phyloP scores from a whole-genome alignment of 495 filamentous ascomycete genomes.

The Paragyromitra xinjiangensis region DNA sequence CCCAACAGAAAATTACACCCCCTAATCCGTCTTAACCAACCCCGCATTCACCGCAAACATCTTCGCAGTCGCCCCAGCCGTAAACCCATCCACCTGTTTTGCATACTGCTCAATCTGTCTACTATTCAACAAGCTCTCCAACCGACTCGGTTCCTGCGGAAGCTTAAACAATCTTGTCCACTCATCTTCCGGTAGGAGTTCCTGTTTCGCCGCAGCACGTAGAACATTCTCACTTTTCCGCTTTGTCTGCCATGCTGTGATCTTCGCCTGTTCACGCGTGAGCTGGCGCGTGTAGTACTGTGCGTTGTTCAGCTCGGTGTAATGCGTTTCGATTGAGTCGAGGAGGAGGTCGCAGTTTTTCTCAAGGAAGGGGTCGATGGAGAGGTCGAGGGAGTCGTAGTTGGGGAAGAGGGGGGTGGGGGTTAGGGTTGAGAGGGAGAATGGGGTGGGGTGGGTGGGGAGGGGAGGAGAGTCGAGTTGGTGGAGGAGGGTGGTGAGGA shows the following conservation, averaged over 20 bases:
- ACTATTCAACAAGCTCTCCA: slow-evolving; percentile 91
- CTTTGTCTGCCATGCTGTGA: slow-evolving; percentile 93
- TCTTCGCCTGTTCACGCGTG: slow-evolving; percentile 95
- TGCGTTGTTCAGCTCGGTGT: slow-evolving; percentile 98
- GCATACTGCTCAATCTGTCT: slow-evolving; percentile 98
- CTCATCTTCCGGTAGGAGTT: slow-evolving; percentile 91
- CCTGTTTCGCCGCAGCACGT: slow-evolving; percentile 84
- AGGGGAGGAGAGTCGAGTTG: slow-evolving; percentile 73
- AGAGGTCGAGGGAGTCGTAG: slow-evolving; percentile 84
- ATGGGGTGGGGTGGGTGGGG: slow-evolving; percentile 66
- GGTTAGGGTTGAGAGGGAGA: slow-evolving; percentile 77
- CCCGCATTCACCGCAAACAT: slow-evolving; percentile 96
- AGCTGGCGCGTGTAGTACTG: slow-evolving; percentile 97
- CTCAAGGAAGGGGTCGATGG: slow-evolving; percentile 97
- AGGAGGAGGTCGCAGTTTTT: slow-evolving; percentile 96
- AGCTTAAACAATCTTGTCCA: slow-evolving; percentile 98
- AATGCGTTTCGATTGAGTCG: slow-evolving; percentile 95
- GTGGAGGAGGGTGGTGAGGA: slow-evolving; percentile 93
- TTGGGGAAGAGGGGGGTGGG: slow-evolving; percentile 80
- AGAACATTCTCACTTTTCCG: slow-evolving; percentile 91
- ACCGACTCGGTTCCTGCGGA: slow-evolving; percentile 86
- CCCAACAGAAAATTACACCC: neutral
- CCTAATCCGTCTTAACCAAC: slow-evolving; percentile 50
- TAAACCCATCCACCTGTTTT: slow-evolving; percentile 96
- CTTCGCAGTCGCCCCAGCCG: slow-evolving; percentile 87